These are phyloP conservation scores for Tolypocladium pustulatum DNA, from an alignment of 2,329 filamentous ascomycete species.

Conservation along the genomic window DNA sequence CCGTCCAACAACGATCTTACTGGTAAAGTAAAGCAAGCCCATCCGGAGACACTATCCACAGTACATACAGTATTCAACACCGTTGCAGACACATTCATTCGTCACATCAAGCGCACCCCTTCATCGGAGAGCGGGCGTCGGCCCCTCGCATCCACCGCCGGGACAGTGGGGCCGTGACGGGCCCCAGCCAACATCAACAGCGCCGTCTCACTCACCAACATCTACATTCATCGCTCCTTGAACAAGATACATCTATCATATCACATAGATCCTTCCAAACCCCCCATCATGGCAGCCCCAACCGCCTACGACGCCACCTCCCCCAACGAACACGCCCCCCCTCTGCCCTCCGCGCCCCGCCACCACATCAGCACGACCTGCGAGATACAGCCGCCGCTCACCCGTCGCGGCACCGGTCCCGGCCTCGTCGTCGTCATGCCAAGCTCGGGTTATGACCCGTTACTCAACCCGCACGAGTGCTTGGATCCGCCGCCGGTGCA, in stretches of 20 bases:
- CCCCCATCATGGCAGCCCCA: neutral
- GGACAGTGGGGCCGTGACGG: neutral
- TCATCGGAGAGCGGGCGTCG: neutral
- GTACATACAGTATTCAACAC: too few species aligned
- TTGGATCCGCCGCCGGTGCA: conserved; percentile 14
- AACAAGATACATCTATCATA: too few species aligned
- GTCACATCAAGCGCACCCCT: too few species aligned
- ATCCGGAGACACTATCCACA: too few species aligned
- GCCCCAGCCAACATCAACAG: neutral
- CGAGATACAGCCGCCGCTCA: conserved; percentile 15
- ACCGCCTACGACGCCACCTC: conserved; percentile 4
- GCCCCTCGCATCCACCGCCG: neutral
- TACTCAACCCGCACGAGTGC: neutral
- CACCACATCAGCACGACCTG: neutral
- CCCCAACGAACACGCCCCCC: conserved; percentile 5
- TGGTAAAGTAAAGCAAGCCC: too few species aligned
- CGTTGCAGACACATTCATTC: too few species aligned
- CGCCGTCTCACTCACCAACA: neutral
- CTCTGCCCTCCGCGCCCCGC: neutral
- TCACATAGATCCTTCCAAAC: too few species aligned
- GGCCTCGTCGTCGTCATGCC: conserved; percentile 13
- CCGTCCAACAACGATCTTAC: too few species aligned
- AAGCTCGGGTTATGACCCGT: too few species aligned
- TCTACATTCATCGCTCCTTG: neutral
- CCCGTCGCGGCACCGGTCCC: conserved; percentile 20